These are phyloP conservation scores for Aureobasidium musti DNA, from an alignment of 2,329 filamentous ascomycete genomes.

Conservation along the genomic window DNA sequence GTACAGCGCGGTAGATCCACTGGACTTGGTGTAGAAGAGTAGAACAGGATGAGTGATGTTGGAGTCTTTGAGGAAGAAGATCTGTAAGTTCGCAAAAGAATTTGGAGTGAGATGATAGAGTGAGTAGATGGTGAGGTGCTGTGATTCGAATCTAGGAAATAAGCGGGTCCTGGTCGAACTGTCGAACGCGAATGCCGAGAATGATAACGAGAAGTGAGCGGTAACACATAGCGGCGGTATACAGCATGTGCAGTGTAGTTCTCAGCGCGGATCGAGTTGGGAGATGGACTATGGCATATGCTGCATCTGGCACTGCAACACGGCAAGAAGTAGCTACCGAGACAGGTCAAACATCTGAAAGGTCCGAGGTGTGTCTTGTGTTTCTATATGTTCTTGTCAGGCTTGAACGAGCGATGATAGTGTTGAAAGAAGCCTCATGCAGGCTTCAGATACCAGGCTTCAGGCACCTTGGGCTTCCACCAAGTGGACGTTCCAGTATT, in stretches of 20 bases:
- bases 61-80: not conserved
- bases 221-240: not conserved
- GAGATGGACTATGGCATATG: not conserved
- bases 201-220: not conserved
- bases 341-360: not conserved
- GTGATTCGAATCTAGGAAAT: not conserved
- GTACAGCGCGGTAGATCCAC: not conserved
- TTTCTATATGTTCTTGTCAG: not conserved
- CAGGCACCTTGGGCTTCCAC: not conserved
- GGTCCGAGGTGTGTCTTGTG: not conserved
- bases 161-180: not conserved
- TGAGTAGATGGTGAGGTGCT: not conserved
- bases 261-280: not conserved
- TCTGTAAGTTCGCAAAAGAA: not conserved
- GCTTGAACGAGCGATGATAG: not conserved
- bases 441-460: conserved; percentile 4
- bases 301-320: not conserved
- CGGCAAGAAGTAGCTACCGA: not conserved
- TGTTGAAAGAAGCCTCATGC: not conserved
- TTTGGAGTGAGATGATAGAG: not conserved
- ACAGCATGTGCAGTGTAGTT: not conserved
- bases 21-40: not conserved
- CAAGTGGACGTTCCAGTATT: not conserved
- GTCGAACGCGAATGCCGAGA: not conserved
- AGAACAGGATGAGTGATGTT: not conserved